These are phyloP conservation scores for Ophiorrhiza pumila DNA, from an alignment of 257 asterid genomes.

Conservation along the genomic window DNA sequence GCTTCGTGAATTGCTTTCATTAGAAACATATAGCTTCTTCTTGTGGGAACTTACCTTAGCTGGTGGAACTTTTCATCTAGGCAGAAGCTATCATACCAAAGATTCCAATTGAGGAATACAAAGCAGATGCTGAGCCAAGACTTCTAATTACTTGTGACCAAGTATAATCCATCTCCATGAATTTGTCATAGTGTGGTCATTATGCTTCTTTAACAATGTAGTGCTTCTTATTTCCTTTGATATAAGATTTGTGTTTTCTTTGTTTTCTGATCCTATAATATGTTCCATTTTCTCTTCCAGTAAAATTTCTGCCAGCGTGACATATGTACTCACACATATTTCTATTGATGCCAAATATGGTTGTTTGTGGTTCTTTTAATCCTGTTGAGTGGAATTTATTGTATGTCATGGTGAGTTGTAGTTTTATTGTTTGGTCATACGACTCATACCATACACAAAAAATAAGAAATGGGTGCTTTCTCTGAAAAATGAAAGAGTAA, in stretches of 20 bases:
- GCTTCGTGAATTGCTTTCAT: constrained; percentile 13
- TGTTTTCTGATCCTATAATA: neutral
- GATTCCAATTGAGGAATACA: constrained; percentile 48
- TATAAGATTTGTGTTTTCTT: constrained; percentile 1
- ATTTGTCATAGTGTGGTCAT: constrained; percentile 5
- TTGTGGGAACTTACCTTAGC: constrained; percentile 31
- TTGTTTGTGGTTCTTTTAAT: neutral
- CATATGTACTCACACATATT: neutral
- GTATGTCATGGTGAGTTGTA: neutral
- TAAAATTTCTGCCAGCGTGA: neutral
- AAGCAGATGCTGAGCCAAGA: constrained; percentile 61
- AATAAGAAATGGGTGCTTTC: neutral
- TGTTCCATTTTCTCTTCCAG: neutral
- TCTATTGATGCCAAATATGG: neutral
- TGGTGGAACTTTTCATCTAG: constrained; percentile 49
- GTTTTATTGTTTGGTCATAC: neutral
- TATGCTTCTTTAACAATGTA: neutral
- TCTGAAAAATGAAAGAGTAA: neutral
- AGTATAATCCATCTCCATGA: constrained; percentile 50
- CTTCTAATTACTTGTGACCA: constrained; percentile 93
- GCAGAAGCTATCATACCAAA: constrained; percentile 67
- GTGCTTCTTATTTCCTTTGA: neutral
- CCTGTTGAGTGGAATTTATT: too few species aligned
- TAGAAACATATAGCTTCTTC: constrained; percentile 21
- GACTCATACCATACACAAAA: neutral